phyloP scores from a whole-genome alignment of 2,329 filamentous ascomycete species.

The Pseudogymnoascus sp. region DNA sequence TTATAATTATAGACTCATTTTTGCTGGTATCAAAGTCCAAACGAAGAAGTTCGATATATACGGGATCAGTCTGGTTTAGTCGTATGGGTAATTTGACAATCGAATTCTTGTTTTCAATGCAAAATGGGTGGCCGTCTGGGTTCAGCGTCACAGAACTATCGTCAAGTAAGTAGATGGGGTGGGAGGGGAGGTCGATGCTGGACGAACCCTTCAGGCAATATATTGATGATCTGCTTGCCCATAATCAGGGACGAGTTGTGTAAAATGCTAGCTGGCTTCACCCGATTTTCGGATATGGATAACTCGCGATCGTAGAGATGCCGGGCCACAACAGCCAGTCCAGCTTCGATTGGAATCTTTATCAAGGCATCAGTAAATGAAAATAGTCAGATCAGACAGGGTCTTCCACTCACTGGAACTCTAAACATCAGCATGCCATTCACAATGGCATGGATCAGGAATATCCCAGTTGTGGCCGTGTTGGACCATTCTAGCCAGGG shows the following conservation, averaged over 20 bases:
- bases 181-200: background rate
- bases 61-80: conserved; percentile 88
- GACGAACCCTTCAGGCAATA: conserved; percentile 78
- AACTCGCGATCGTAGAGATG: conserved; percentile 88
- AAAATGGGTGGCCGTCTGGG: conserved; percentile 72
- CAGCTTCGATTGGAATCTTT: conserved; percentile 66
- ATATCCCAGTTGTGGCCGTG: conserved; percentile 62
- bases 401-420: conserved; percentile 55
- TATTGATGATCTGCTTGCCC: conserved; percentile 95
- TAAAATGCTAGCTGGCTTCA: conserved; percentile 79
- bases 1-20: conserved; percentile 73
- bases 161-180: conserved; percentile 10
- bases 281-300: conserved; percentile 85
- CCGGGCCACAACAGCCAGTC: conserved; percentile 66
- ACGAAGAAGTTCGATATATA: conserved; percentile 80
- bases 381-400: background rate
- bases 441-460: conserved; percentile 61
- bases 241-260: conserved; percentile 91
- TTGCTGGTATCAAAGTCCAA: conserved; percentile 74
- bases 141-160: conserved; percentile 76
- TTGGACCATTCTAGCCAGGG: conserved; percentile 94
- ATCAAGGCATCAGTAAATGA: conserved; percentile 14
- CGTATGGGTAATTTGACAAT: conserved; percentile 69
- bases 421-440: conserved; percentile 92
- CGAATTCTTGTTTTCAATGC: conserved; percentile 59